A percentile compares a stretch with the other conserved stretches of the same genome.
Evolutionary conservation across 352 stramenopile genomes (phyloP).

Genomic region (Phytophthora constricta): DNA sequence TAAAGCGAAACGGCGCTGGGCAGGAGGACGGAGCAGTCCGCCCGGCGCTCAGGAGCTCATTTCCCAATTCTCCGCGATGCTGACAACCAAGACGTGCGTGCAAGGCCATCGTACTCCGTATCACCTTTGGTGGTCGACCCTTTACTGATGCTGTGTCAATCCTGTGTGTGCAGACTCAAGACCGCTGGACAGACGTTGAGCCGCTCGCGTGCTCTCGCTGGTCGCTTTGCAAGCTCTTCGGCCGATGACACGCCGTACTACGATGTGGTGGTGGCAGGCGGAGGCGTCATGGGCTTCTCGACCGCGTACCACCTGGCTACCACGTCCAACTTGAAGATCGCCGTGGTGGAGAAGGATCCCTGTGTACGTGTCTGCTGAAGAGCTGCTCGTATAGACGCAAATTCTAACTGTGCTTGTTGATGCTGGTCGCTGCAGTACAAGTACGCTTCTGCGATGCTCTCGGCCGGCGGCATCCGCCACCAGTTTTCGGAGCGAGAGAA

Average conservation of each 20-base stretch:
- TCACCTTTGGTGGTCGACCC: neutral
- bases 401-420: neutral
- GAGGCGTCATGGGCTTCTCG: conserved; percentile 88
- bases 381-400: neutral
- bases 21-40: neutral
- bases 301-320: conserved; percentile 83
- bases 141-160: conserved; percentile 6
- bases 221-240: conserved; percentile 33
- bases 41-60: conserved; percentile 15
- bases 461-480: conserved; percentile 77
- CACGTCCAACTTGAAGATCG: conserved; percentile 74
- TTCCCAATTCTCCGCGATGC: conserved; percentile 43
- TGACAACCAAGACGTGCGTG: conserved; percentile 45
- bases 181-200: conserved; percentile 19
- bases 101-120: neutral
- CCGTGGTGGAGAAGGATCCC: conserved; percentile 74
- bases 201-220: conserved; percentile 8
- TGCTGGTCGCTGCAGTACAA: conserved; percentile 68
- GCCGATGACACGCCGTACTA: conserved; percentile 51
- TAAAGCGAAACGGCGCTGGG: neutral
- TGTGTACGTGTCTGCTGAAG: conserved; percentile 44
- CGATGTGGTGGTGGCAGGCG: conserved; percentile 81
- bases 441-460: conserved; percentile 79
- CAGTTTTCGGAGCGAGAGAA: conserved; percentile 84
- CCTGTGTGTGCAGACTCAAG: conserved; percentile 26